Percentiles rank a stretch among this genome's conserved stretches.
These are phyloP conservation scores for Niebla homalea DNA, from an alignment of 495 filamentous ascomycete genomes.

Conservation along the genomic window DNA sequence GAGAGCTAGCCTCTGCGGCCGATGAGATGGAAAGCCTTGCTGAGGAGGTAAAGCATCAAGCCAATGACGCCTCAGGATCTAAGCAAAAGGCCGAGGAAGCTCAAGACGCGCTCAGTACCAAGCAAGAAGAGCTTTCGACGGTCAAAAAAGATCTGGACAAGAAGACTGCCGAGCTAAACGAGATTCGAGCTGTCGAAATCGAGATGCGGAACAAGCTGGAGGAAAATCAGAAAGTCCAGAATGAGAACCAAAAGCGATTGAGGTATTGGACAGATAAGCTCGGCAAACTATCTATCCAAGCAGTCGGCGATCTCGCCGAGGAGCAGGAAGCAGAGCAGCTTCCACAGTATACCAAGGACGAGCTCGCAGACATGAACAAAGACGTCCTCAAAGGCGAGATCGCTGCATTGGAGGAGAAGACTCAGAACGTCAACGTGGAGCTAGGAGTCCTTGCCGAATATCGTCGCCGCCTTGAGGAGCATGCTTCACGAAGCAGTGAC, in stretches of 20 bases:
- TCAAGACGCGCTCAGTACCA: constrained; percentile 62
- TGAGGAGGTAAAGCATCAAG: constrained; percentile 63
- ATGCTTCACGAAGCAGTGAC: constrained; percentile 67
- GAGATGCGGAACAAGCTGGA: constrained; percentile 98
- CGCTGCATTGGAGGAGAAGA: constrained; percentile 83
- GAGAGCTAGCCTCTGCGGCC: constrained; percentile 57
- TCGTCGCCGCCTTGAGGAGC: constrained; percentile 76
- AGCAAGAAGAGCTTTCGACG: constrained; percentile 64
- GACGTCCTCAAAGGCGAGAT: constrained; percentile 75
- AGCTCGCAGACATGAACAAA: constrained; percentile 87
- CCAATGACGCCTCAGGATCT: constrained; percentile 55
- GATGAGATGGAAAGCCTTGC: constrained; percentile 63
- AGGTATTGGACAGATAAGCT: constrained; percentile 84
- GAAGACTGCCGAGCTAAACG: constrained; percentile 76
- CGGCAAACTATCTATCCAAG: constrained; percentile 60
- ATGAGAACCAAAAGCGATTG: constrained; percentile 74
- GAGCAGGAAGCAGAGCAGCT: constrained; percentile 44
- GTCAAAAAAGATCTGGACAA: constrained; percentile 79
- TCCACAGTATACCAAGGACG: constrained; percentile 75
- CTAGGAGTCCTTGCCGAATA: constrained; percentile 88
- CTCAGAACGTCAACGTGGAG: constrained; percentile 76
- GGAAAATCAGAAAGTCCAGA: constrained; percentile 80
- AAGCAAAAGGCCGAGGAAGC: constrained; percentile 71
- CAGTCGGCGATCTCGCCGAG: constrained; percentile 55
- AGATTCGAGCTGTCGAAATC: constrained; percentile 79